Evolutionary conservation across 2,329 filamentous ascomycete species (phyloP).

Genomic region (Colletotrichum falcatum): DNA sequence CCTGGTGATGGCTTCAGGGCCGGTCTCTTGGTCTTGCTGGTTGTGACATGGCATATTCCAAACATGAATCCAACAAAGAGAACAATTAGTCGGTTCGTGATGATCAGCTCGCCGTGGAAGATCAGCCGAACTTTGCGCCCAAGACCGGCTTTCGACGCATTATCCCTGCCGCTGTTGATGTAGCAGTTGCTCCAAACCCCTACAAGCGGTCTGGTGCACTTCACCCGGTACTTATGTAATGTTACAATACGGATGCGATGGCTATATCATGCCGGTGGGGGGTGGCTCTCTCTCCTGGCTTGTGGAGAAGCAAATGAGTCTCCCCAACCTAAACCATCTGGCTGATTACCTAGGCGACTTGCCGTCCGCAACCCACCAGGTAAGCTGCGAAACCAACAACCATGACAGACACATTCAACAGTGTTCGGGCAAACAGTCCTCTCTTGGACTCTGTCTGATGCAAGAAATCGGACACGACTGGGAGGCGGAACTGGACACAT

Average conservation of each 20-base stretch:
- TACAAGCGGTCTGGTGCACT: too few species aligned
- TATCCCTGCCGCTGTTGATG: neutral
- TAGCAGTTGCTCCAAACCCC: too few species aligned
- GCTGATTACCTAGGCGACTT: neutral
- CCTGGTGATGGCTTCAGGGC: neutral
- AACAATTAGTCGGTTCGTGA: neutral
- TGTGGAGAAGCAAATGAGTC: conserved; percentile 2
- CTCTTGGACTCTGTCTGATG: neutral
- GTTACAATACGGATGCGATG: too few species aligned
- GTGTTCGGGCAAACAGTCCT: conserved; percentile 9
- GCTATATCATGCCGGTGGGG: neutral
- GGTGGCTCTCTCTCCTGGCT: neutral
- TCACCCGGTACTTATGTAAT: neutral
- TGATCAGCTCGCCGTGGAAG: neutral
- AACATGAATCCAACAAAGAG: neutral
- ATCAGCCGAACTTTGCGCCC: neutral
- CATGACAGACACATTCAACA: neutral
- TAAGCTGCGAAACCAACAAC: neutral
- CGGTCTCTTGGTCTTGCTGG: neutral
- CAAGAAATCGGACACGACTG: conserved; percentile 13
- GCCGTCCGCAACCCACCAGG: neutral
- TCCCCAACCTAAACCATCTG: neutral
- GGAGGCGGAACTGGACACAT: conserved; percentile 23
- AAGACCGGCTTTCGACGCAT: conserved; percentile 2
- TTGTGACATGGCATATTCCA: neutral